Conservation (phyloP, 306 rosid genomes). For the Clitoria ternatea region DNA sequence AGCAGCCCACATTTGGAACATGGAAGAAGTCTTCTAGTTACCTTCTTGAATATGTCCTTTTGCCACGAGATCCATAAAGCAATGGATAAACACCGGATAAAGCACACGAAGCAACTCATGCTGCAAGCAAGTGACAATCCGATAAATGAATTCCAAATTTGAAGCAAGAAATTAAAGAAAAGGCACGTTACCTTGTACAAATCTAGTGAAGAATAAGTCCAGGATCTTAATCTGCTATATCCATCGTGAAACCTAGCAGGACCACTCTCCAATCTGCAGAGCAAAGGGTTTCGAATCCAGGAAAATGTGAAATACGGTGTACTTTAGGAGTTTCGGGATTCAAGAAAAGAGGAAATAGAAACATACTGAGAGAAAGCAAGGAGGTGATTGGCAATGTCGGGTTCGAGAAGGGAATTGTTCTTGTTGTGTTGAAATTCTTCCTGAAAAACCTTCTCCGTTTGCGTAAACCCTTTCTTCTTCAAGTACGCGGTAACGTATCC, state of each 20-base stretch:
- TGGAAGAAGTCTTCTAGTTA: constrained; percentile 23
- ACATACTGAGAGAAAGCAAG: constrained; percentile 60
- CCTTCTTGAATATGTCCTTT: constrained; percentile 96
- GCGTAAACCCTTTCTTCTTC: constrained; percentile 75
- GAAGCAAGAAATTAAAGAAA: not conserved
- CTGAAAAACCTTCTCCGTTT: constrained; percentile 64
- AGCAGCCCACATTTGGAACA: not conserved
- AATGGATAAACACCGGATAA: constrained; percentile 91
- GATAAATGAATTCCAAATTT: not conserved
- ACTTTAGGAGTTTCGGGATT: too few relatives aligned
- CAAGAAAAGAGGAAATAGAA: not conserved
- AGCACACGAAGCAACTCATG: constrained; percentile 95
- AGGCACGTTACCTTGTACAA: constrained; percentile 58
- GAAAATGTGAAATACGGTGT: not conserved
- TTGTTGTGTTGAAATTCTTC: constrained; percentile 56
- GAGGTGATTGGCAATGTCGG: constrained; percentile 62
- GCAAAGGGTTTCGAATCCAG: not conserved
- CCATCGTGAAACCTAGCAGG: constrained; percentile 78
- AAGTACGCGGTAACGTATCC: constrained; percentile 51
- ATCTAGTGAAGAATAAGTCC: constrained; percentile 81
- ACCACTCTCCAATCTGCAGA: constrained; percentile 63
- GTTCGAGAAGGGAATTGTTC: constrained; percentile 36
- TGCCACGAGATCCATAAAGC: constrained; percentile 97
- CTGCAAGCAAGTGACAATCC: constrained; percentile 39
- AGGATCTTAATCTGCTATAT: constrained; percentile 75